These are phyloP conservation scores for Volvox carteri DNA, from an alignment of 163 green algal species.

Conservation along the genomic window DNA sequence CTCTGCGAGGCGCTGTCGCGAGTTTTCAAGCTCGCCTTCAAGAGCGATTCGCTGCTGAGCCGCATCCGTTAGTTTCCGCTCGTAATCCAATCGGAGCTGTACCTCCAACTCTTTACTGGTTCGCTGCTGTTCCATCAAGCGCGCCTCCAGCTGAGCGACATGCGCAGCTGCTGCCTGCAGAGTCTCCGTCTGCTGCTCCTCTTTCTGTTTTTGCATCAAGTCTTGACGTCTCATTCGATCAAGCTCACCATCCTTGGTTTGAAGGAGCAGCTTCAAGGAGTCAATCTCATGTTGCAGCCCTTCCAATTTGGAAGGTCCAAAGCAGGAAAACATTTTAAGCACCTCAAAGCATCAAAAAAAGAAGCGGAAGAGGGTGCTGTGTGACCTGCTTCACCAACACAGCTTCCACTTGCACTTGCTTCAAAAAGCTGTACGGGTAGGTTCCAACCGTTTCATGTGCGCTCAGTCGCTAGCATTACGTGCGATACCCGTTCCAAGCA, in stretches of 20 bases:
- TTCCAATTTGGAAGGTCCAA: neutral
- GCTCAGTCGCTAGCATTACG: too few species aligned
- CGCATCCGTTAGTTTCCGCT: neutral
- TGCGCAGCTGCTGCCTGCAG: constrained; percentile 29
- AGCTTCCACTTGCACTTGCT: too few species aligned
- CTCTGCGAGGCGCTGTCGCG: neutral
- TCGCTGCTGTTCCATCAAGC: constrained; percentile 19
- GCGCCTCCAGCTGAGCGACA: constrained; percentile 22
- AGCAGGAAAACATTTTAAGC: constrained; percentile 23
- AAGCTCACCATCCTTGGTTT: neutral
- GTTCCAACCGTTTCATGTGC: too few species aligned
- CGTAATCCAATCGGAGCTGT: neutral
- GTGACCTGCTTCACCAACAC: too few species aligned
- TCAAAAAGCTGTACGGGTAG: neutral
- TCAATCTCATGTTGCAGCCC: neutral
- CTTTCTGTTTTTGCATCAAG: neutral
- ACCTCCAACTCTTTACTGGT: neutral
- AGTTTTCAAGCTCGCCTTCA: neutral
- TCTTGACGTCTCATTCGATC: neutral
- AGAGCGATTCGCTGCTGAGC: neutral
- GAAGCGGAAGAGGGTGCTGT: too few species aligned
- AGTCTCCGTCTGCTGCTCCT: constrained; percentile 12
- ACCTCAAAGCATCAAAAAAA: too few species aligned
- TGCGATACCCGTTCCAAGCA: too few species aligned
- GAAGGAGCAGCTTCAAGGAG: neutral